A percentile compares a stretch with the other conserved stretches of the same genome.
Conservation (phyloP, 768 basidiomycete species). For the Asterophora parasitica region DNA sequence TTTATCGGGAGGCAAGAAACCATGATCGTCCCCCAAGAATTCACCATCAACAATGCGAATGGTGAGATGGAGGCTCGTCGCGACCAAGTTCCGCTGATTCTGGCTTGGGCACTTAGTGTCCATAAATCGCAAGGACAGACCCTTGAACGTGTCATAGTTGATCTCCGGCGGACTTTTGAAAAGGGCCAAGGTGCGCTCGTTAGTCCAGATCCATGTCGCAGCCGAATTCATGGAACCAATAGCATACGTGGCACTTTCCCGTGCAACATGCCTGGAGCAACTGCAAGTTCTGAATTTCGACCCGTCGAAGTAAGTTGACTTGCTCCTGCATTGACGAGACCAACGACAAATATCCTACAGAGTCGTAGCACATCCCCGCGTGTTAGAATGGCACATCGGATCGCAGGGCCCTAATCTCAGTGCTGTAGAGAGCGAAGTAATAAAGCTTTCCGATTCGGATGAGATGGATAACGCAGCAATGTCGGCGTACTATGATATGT, state of each 20-base stretch:
- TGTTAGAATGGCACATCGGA: slow-evolving; percentile 48
- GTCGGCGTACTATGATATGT: slow-evolving; percentile 26
- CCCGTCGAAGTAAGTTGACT: slow-evolving; percentile 43
- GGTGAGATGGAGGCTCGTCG: slow-evolving; percentile 58
- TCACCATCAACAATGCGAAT: slow-evolving; percentile 57
- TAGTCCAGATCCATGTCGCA: neutral
- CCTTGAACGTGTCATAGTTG: slow-evolving; percentile 75
- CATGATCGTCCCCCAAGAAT: slow-evolving; percentile 52
- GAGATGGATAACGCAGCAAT: slow-evolving; percentile 35
- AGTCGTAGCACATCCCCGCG: slow-evolving; percentile 60
- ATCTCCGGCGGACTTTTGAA: slow-evolving; percentile 73
- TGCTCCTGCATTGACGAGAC: neutral
- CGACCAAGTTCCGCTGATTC: slow-evolving; percentile 68
- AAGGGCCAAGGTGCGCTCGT: slow-evolving; percentile 59
- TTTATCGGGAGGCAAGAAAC: slow-evolving; percentile 46
- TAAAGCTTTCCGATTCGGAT: slow-evolving; percentile 15
- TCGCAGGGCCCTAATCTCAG: neutral
- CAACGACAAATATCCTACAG: slow-evolving; percentile 27
- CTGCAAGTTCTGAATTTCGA: slow-evolving; percentile 66
- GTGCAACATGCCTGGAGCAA: slow-evolving; percentile 61
- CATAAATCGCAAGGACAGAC: slow-evolving; percentile 94
- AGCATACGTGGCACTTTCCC: slow-evolving; percentile 73
- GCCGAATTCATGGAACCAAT: neutral
- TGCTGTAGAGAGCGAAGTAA: slow-evolving; percentile 2
- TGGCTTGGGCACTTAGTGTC: slow-evolving; percentile 86